Evolutionary conservation across 306 rosid species (phyloP), one percentile per base, ranked within the genome.

Genomic region (Psophocarpus tetragonolobus): DNA sequence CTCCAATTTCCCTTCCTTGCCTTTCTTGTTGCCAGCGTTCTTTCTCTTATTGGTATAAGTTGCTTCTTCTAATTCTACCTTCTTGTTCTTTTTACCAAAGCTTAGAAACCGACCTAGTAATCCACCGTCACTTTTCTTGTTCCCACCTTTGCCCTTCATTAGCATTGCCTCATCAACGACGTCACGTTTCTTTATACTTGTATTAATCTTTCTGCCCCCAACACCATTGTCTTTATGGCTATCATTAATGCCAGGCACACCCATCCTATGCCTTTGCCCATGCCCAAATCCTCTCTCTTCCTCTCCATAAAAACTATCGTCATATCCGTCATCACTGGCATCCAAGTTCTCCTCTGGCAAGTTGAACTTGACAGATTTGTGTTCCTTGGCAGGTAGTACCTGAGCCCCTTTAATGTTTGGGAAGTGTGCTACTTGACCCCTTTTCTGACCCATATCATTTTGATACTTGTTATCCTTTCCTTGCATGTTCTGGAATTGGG

Each of bases 341-440:
- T 77, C 84, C 50, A 85, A 84, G 21, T 85, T 86, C 4, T 85
- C 87, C 33, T 78, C 85, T 3, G 80, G 88, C 20, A 87, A 36
- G n/a, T 53, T 77, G 79, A 89, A 91, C 75, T 77, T 86, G 68
- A 91, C 92, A 76, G 92, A 82, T 53, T 89, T 93, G 58, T 86
- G 86, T 15, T 76, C 86, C 75, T 87, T 90, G 44, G 78, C 32
- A 11, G 81, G 87, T 26, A 82, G 42, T 81, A 62, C 87, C 14
- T 82, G 78, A 18, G 35, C 73, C 10, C 84, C 89, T 60, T 87
- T 85, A 9, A 26, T 5, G 56, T 82, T 62, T 36, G 85, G 89
- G 24, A 77, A 88, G 6, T 66, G 82, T 13, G 75, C 21, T 58
- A 47, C 32, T 41, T 67, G 73, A 39, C 21, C 80, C 5, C 29